Base-by-base conservation (phyloP, 345 rosid genomes). In the Arabidopsis arenosa region DNA sequence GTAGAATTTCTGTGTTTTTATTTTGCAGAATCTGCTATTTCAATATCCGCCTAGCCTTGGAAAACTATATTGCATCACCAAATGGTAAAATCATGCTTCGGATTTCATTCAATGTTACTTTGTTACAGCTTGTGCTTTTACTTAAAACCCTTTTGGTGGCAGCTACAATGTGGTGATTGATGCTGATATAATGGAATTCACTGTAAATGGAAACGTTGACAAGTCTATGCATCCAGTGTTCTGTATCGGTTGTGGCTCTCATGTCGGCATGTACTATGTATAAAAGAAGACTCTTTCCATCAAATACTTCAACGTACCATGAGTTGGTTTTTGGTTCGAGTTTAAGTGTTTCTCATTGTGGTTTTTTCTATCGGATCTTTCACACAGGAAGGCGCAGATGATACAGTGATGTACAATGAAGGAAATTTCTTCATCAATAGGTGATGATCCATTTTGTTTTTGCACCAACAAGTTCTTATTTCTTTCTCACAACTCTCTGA, bases 351-450 rank as follows among this genome's bases (percentile, higher is more conserved):
- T 61, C 5, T 61, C 17, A 60, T 60, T 18, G 5, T 60, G 32
- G 2, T 59, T 37, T 41, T 41, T 12, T 40, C 43, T 9, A 23
- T 39, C 9, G 43, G 45, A 12, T 41, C n/a, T 6, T 41, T 60
- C 48, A 60, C 30, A 60, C 65, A 60, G 65, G 32, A 7, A 60
- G 30, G 45, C 44, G 30, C 28, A 10, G 12, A 39, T 57, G 17
- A 61, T 21, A 61, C 1, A 33, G 33, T 61, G 33, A 40, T 21
- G 49, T 61, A 61, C 49, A 21, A 40, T 39, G 33, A 21, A 61
- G 66, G 33, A 21, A 39, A 61, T 21, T 61, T 61, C 47, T 60
- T 2, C 32, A 37, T 37, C 32, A 60, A 60, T 60, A 59, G 65
- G 64, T 60, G 45, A 60, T 5, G 45, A 37, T 10, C 45, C 17